phyloP scores from a whole-genome alignment of 768 basidiomycete genomes.

The Hericium rajendrae region DNA sequence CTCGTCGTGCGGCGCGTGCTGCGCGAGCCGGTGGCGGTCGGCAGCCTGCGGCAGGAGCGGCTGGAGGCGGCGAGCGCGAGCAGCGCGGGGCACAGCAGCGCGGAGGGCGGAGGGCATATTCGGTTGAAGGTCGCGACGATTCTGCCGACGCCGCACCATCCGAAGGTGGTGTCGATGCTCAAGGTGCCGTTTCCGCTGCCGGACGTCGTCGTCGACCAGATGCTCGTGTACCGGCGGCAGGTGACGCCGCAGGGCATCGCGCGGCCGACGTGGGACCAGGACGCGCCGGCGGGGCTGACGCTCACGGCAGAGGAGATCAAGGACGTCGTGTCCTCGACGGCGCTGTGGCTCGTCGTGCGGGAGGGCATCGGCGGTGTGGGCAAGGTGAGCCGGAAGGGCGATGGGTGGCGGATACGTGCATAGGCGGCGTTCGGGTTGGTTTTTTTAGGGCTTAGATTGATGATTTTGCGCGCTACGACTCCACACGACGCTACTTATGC shows the following conservation, averaged over 20 bases:
- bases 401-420: constrained; percentile 67
- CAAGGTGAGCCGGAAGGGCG: constrained; percentile 65
- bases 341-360: constrained; percentile 84
- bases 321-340: constrained; percentile 81
- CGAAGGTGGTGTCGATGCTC: constrained; percentile 85
- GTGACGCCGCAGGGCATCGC: constrained; percentile 26
- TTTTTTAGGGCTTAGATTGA: neutral
- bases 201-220: constrained; percentile 62
- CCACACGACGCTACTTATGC: neutral
- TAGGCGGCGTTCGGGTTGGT: constrained; percentile 17
- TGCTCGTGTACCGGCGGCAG: constrained; percentile 43
- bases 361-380: constrained; percentile 91
- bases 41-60: constrained; percentile 1
- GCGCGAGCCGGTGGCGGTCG: constrained; percentile 6
- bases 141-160: constrained; percentile 90
- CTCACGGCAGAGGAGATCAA: constrained; percentile 90
- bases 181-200: constrained; percentile 87
- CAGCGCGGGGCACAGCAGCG: neutral
- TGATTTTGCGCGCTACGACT: neutral
- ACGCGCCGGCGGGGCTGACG: constrained; percentile 36
- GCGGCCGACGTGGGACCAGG: constrained; percentile 12
- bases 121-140: constrained; percentile 72
- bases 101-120: constrained; percentile 13
- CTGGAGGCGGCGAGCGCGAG: no score
- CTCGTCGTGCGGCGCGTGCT: constrained; percentile 48